Evolutionary conservation across 2,329 filamentous ascomycete genomes (phyloP), one percentile per base, ranked within the genome.

Genomic region (Dothistroma pini): DNA sequence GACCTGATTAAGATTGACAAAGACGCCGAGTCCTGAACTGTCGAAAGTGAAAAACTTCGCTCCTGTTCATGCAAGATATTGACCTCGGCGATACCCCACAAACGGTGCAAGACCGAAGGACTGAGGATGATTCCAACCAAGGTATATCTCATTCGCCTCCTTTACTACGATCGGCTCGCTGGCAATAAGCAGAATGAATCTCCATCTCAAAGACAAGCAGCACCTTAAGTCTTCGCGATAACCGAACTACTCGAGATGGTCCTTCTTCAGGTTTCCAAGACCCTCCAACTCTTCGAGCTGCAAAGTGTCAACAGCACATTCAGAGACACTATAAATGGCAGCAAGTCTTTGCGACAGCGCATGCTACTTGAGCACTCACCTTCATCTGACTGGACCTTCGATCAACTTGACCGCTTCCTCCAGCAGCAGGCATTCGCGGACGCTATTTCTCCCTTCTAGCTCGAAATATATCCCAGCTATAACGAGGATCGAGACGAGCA

Each of bases 171-270:
- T n/a, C n/a, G n/a, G n/a, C n/a, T n/a, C n/a, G n/a, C n/a, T n/a
- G n/a, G n/a, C n/a, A n/a, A n/a, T n/a, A n/a, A n/a, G n/a, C n/a
- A n/a, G n/a, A n/a, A n/a, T n/a, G n/a, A n/a, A n/a, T n/a, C n/a
- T n/a, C n/a, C n/a, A n/a, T n/a, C n/a, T n/a, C n/a, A n/a, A n/a
- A n/a, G n/a, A n/a, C n/a, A n/a, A 41, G 38, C 38, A 16, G 38
- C 38, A 14, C 11, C 38, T 14, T n/a, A n/a, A 14, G 72, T 75
- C 51, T 57, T 76, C 55, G 49, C 64, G 38, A 68, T 72, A 3
- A 70, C 74, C 16, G 74, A 76, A 59, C 70, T 76, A 56, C 69
- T 75, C 41, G 72, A 75, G 60, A 56, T 69, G 50, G 70, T 76
- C 56, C 70, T 76, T 25, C 55, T 64, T 14, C 57, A 72, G 21